These are phyloP conservation scores for Medicago ruthenica DNA, from an alignment of 306 rosid genomes.

Conservation along the genomic window DNA sequence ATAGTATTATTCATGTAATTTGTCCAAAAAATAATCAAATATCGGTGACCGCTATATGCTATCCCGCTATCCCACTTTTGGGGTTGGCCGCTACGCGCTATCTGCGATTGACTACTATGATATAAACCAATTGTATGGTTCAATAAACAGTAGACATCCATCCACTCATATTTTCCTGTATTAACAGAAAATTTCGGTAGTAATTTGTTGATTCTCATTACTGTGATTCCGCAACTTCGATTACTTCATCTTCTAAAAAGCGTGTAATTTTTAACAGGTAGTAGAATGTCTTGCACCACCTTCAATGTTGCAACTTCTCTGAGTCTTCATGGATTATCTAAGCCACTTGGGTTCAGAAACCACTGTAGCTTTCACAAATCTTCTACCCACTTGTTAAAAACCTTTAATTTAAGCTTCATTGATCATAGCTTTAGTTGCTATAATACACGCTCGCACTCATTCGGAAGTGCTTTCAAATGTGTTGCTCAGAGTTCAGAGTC, in stretches of 20 bases:
- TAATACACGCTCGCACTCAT: conserved; percentile 15
- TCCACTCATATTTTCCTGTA: no score
- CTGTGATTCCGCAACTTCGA: neutral
- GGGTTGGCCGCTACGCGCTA: no score
- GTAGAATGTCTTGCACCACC: conserved; percentile 53
- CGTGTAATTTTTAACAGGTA: conserved; percentile 9
- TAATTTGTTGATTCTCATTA: no score
- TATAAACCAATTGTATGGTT: no score
- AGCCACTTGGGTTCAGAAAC: conserved; percentile 28
- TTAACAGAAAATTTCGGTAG: no score
- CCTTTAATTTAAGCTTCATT: conserved; percentile 34
- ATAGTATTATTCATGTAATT: no score
- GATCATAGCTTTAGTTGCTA: conserved; percentile 1
- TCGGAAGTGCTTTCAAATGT: conserved; percentile 30
- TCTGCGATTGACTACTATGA: no score
- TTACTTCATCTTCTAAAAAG: conserved; percentile 14
- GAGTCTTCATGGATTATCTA: conserved; percentile 41
- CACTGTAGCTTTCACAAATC: conserved; percentile 30
- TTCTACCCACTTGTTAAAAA: conserved; percentile 33
- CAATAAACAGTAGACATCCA: no score
- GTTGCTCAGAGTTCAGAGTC: conserved; percentile 35
- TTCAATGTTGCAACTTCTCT: conserved; percentile 49
- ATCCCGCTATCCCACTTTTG: no score
- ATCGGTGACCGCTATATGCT: no score
- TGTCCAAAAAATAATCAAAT: no score